These are phyloP conservation scores for Coleophoma eucalyptorum DNA, from an alignment of 2,329 filamentous ascomycete species.

Conservation along the genomic window DNA sequence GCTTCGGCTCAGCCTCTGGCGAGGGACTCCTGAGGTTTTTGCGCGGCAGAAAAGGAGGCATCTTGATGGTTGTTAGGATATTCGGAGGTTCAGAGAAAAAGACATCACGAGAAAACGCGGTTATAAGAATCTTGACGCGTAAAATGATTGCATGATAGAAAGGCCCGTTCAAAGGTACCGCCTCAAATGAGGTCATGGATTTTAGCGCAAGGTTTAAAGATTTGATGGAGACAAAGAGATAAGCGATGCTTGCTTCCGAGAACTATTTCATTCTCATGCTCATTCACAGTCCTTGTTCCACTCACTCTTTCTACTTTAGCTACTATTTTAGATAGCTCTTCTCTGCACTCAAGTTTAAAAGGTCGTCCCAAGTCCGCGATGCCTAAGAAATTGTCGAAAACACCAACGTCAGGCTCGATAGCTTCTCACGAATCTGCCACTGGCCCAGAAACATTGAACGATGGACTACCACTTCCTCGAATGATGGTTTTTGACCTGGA, in stretches of 20 bases:
- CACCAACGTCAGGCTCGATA: neutral
- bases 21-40: conserved; percentile 58
- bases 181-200: conserved; percentile 1
- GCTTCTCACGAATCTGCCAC: conserved; percentile 1
- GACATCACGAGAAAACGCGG: neutral
- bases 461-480: conserved; percentile 33
- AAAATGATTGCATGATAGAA: neutral
- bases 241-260: neutral
- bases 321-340: no score
- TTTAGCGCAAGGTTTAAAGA: neutral
- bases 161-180: neutral
- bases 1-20: conserved; percentile 22
- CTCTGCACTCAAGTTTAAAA: no score
- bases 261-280: neutral
- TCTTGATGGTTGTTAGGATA: conserved; percentile 27
- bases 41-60: conserved; percentile 66
- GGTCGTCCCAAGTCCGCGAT: neutral
- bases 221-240: no score
- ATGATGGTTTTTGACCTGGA: conserved; percentile 93
- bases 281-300: no score
- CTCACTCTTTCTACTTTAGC: no score
- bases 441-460: conserved; percentile 20
- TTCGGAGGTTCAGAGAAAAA: neutral
- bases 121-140: neutral
- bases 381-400: neutral